Base-by-base conservation (phyloP, 148 eudicot species). In the Rhododendron simsii region DNA sequence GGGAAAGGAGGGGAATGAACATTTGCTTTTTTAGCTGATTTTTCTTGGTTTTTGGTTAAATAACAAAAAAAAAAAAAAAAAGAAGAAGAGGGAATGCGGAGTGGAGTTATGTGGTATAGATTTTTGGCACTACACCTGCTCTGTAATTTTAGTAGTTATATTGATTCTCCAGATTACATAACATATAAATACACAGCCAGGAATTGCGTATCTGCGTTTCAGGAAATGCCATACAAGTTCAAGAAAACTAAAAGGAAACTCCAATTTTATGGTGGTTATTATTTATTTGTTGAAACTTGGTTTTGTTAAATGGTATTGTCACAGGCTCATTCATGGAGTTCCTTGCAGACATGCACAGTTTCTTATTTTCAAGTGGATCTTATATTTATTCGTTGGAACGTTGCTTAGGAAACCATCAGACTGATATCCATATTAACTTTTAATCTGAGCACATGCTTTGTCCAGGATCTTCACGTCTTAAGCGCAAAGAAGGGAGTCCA, bases 391-490 rank as follows among this genome's bases (percentile, higher is more conserved):
- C 6, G 13, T 48, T 13, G n/a, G 21, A 69, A 69, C 3, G 6
- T 69, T 69, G 20, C 51, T 79, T 55, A 84, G 61, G 33, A 67
- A 67, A 26, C 28, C 13, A 10, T 61, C 26, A 39, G 44, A 74
- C 28, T 23, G 16, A 35, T 75, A 37, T 78, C 39, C 26, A 12
- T 63, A 45, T 67, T 51, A 65, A 15, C 80, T 86, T 53, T 78
- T 41, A 37, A 87, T 84, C 33, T 71, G 33, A 23, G 9, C 21
- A 23, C 55, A 41, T 76, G 37, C 44, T 79, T 55, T 86, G 53
- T 80, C 59, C 94, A 97, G 99, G 94, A 93, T 86, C 88, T 97
- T 37, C 90, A 91, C 81, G 90, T 81, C 15, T 83, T 95, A 91
- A 83, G 94, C 63, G 93, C 96, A 74, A 87, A 92, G 85, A 94